Conservation (phyloP, 148 eudicot genomes). For the Bassia scoparia region DNA sequence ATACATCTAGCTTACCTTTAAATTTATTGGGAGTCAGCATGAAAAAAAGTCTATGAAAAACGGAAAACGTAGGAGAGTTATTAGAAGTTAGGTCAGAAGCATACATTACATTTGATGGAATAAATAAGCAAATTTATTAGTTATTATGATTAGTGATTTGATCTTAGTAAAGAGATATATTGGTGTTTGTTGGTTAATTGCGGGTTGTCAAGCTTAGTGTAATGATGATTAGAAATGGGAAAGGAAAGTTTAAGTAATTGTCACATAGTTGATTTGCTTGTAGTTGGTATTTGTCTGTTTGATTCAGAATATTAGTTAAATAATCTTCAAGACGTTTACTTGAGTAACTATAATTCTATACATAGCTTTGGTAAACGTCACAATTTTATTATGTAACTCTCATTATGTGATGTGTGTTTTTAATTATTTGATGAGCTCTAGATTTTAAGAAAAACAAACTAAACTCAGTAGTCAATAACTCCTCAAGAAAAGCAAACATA, state of each 20-base stretch:
- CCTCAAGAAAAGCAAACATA: no score
- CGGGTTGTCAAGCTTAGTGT: slow-evolving; percentile 17
- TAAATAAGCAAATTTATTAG: no score
- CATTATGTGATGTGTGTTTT: neutral
- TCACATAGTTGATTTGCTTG: slow-evolving; percentile 23
- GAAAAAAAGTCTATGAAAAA: no score
- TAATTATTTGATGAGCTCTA: no score
- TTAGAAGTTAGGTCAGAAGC: no score
- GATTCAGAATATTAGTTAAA: slow-evolving; percentile 3
- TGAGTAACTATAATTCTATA: slow-evolving; percentile 17
- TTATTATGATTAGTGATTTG: no score
- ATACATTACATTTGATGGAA: no score
- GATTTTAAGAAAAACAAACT: no score
- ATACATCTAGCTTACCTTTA: no score
- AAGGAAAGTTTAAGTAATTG: slow-evolving; percentile 24
- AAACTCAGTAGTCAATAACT: no score
- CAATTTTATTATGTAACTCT: neutral
- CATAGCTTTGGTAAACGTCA: slow-evolving; percentile 2
- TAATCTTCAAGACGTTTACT: slow-evolving; percentile 18
- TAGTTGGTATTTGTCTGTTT: slow-evolving; percentile 28
- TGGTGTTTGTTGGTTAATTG: slow-evolving; percentile 11
- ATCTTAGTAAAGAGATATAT: neutral
- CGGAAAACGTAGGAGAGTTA: no score
- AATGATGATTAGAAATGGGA: slow-evolving; percentile 20
- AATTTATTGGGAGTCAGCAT: no score